A percentile compares a stretch with the other conserved stretches of the same genome.
These are phyloP conservation scores for Acanthamoeba royreba DNA, from an alignment of 208 protist species.

Conservation along the genomic window DNA sequence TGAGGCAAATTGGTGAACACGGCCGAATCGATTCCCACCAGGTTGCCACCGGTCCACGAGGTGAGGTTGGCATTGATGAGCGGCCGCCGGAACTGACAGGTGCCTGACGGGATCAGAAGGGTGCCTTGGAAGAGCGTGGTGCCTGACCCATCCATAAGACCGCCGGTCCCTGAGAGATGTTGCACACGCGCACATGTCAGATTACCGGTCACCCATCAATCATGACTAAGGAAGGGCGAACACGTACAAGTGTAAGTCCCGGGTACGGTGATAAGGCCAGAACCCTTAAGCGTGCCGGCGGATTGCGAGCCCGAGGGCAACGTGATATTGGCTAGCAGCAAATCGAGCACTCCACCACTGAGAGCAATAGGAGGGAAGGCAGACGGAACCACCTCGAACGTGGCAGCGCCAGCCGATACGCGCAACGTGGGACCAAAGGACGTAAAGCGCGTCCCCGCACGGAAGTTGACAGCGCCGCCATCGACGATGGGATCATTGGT, in stretches of 20 bases:
- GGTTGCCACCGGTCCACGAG: neutral
- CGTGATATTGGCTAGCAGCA: neutral
- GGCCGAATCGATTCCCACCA: neutral
- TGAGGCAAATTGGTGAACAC: slow-evolving; percentile 28
- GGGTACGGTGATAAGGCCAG: neutral
- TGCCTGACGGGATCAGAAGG: neutral
- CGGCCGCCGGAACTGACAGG: neutral
- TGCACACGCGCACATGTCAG: too few species aligned
- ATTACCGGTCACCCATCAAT: too few species aligned
- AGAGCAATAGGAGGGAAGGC: neutral
- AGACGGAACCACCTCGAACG: neutral
- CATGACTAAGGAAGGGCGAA: too few species aligned
- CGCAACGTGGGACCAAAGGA: slow-evolving; percentile 2
- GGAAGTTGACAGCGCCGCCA: slow-evolving; percentile 39
- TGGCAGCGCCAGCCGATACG: neutral
- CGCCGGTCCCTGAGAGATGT: too few species aligned
- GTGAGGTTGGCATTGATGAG: slow-evolving; percentile 15
- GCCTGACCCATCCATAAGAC: neutral
- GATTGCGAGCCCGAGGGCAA: neutral
- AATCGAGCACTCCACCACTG: neutral
- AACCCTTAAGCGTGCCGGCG: neutral
- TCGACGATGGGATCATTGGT: slow-evolving; percentile 11
- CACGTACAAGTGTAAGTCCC: neutral
- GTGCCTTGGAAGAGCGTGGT: slow-evolving; percentile 31
- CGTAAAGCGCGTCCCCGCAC: neutral